Percentiles rank a stretch among this genome's conserved stretches.
Evolutionary conservation across 2,329 filamentous ascomycete species (phyloP).

Genomic region (Pseudogymnoascus sp.): DNA sequence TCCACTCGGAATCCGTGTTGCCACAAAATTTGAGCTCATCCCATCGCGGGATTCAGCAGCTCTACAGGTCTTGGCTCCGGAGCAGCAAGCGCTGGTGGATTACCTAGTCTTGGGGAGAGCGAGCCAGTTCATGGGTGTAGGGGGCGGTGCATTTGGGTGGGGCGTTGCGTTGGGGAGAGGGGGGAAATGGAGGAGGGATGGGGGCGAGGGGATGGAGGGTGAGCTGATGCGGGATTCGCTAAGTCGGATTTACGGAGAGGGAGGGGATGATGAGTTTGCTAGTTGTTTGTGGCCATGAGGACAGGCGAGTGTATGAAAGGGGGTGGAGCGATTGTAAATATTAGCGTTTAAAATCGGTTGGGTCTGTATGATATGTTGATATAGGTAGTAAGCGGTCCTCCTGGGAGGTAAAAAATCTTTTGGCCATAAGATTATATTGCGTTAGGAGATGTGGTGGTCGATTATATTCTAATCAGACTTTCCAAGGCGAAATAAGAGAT

Average conservation of each 20-base stretch:
- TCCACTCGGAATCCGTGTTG: slow-evolving; percentile 29
- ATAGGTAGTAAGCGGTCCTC: not conserved
- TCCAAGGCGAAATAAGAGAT: not conserved
- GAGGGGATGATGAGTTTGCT: not conserved
- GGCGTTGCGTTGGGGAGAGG: slow-evolving; percentile 30
- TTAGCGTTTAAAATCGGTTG: not conserved
- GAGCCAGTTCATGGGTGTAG: slow-evolving; percentile 35
- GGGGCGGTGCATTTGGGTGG: slow-evolving; percentile 39
- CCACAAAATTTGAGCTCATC: slow-evolving; percentile 36
- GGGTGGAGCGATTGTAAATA: not conserved
- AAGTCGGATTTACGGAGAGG: not conserved
- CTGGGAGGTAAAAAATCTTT: not conserved
- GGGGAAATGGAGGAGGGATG: not conserved
- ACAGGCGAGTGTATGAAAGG: not conserved
- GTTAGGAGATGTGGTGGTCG: not conserved
- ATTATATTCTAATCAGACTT: not conserved
- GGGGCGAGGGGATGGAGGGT: not conserved
- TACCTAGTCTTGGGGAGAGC: slow-evolving; percentile 39
- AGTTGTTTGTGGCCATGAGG: not conserved
- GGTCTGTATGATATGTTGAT: not conserved
- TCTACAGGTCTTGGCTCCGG: slow-evolving; percentile 34
- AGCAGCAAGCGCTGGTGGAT: slow-evolving; percentile 41
- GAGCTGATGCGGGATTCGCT: not conserved
- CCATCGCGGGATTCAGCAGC: slow-evolving; percentile 25
- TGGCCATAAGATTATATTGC: not conserved